A percentile compares a stretch with the other conserved stretches of the same genome.
These are phyloP conservation scores for Dactylellina leptospora DNA, from an alignment of 2,329 filamentous ascomycete genomes.

Conservation along the genomic window DNA sequence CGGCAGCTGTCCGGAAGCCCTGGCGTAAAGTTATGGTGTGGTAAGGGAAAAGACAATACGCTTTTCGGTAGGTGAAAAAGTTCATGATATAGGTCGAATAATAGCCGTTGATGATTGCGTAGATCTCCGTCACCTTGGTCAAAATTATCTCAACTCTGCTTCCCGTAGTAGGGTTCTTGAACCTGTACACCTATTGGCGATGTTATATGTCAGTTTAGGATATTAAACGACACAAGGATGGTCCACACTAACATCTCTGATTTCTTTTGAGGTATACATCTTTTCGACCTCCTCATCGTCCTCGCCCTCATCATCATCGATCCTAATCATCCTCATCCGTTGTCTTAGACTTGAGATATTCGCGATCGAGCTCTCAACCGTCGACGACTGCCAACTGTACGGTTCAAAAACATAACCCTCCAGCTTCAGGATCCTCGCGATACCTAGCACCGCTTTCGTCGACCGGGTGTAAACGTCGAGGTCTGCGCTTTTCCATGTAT, in stretches of 20 bases:
- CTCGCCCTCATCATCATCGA: not conserved
- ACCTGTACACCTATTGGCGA: constrained; percentile 4
- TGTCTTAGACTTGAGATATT: not conserved
- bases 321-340: not conserved
- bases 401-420: constrained; percentile 12
- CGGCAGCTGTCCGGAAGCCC: not conserved
- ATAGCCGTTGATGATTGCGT: constrained; percentile 20
- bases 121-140: not conserved
- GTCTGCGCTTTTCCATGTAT: constrained; percentile 11
- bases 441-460: not conserved
- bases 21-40: constrained; percentile 13
- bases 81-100: constrained; percentile 44
- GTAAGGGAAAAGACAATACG: constrained; percentile 25
- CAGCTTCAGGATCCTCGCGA: not conserved
- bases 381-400: constrained; percentile 14
- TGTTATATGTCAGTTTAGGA: not conserved
- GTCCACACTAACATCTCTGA: constrained; percentile 10
- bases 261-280: constrained; percentile 13
- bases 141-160: constrained; percentile 24
- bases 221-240: not conserved
- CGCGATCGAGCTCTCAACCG: constrained; percentile 14
- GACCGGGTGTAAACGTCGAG: constrained; percentile 33
- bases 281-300: constrained; percentile 3
- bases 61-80: constrained; percentile 26
- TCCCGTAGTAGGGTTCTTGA: not conserved